Evolutionary conservation across 768 basidiomycete species (phyloP), one percentile per base, ranked within the genome.

Genomic region (Tylopilus sp.): DNA sequence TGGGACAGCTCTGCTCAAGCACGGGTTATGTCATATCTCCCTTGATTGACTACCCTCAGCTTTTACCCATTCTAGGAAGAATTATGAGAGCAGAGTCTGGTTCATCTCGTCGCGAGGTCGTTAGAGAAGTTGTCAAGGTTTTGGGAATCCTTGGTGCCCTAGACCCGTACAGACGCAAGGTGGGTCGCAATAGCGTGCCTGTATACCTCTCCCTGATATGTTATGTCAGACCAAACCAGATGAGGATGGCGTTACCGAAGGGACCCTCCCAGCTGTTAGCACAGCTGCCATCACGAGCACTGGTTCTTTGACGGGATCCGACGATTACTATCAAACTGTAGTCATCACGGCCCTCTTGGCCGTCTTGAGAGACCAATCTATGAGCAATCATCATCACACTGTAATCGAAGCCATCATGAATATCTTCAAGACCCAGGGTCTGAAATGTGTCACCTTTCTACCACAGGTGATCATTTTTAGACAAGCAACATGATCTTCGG

Each of bases 331-430:
- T 71, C 97, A 98, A 66, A 92, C 91, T 6, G 92, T 95, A 6
- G 95, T 95, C 33, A 91, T 99, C 65, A 88, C 83, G 23, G 81
- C 93, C 0, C 78, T 99, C 10, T 78, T 98, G 30, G 79, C 82
- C 38, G 88, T 99, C 51, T 68, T 99, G 55, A 90, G 86, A 64
- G 97, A 99, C 66, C 85, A 90, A 48, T 85, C 93, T 1, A 77
- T 97, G 53, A 88, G 80, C 61, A 84, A 76, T 50, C 86, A 91
- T 60, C 94, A 98, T 61, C 88, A 97, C 62, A 88, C 85, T 21
- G 95, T 95, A 42, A 94, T 98, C 50, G 94, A 98, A 66, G 94
- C 94, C 1, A 88, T 99, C 59, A 98, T 98, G 92, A 88, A 92
- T 41, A 98, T 99, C 54, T 99, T 98, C 79, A 94, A 95, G 70